Evolutionary conservation across 805 yeast species (phyloP).

Genomic region (Candida lessepsii): DNA sequence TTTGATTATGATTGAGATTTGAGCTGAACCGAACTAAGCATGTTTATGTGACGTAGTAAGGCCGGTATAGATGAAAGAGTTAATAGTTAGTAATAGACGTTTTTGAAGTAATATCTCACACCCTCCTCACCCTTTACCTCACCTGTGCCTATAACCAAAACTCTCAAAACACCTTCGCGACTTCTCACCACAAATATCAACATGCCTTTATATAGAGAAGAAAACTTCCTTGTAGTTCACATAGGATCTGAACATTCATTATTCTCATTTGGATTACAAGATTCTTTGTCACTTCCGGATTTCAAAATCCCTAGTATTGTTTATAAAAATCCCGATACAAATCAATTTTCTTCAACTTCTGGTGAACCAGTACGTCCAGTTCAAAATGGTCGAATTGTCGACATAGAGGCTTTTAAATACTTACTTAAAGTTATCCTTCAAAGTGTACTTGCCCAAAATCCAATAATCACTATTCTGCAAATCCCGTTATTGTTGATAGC

Average conservation of each 20-base stretch:
- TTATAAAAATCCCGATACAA: conserved; percentile 42
- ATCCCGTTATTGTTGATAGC: conserved; percentile 71
- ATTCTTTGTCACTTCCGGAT: conserved; percentile 70
- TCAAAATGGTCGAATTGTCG: conserved; percentile 57
- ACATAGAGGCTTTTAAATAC: conserved; percentile 69
- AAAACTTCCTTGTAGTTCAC: conserved; percentile 55
- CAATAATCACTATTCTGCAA: conserved; percentile 53
- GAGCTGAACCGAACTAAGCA: no score
- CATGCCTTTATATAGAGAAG: conserved; percentile 48
- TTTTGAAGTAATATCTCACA: no score
- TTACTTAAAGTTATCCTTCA: conserved; percentile 47
- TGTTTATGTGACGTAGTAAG: no score
- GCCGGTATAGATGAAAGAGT: no score
- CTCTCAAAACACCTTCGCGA: no score
- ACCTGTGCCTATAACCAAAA: no score
- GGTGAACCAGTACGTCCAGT: conserved; percentile 61
- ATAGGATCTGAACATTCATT: conserved; percentile 77
- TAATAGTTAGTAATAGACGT: no score
- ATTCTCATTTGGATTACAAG: conserved; percentile 80
- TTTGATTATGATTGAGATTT: conserved; percentile 4
- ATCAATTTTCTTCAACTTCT: conserved; percentile 39
- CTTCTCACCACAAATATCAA: neutral
- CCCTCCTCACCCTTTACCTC: no score
- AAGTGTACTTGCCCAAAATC: conserved; percentile 37
- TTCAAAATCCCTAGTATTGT: conserved; percentile 77